Percentiles rank a stretch among this genome's conserved stretches.
Evolutionary conservation across 306 rosid species (phyloP).

Genomic region (Quercus rubra): DNA sequence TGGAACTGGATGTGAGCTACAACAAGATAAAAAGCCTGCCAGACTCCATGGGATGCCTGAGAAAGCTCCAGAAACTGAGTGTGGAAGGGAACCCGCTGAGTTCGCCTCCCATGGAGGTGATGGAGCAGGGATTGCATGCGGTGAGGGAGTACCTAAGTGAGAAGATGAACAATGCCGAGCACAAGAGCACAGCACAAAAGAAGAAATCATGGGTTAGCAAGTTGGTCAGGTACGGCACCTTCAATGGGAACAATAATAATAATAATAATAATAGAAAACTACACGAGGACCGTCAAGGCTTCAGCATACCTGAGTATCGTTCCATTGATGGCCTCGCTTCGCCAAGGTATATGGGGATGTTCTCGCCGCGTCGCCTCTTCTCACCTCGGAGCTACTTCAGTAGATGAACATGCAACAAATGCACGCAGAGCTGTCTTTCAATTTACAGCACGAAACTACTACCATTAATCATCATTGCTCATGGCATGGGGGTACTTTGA

Average conservation of each 20-base stretch:
- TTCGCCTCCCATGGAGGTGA: conserved; percentile 60
- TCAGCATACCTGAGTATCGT: conserved; percentile 47
- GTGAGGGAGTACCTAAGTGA: conserved; percentile 61
- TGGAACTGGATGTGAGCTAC: conserved; percentile 77
- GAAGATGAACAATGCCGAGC: conserved; percentile 46
- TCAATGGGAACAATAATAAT: conserved; percentile 28
- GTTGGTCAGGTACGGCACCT: conserved; percentile 52
- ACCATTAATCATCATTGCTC: no score
- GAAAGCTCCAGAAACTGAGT: conserved; percentile 51
- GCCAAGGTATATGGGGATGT: conserved; percentile 59
- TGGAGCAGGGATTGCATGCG: conserved; percentile 59
- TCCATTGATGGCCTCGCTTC: conserved; percentile 67
- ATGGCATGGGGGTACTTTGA: no score
- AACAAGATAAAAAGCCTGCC: conserved; percentile 62
- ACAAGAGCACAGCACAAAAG: conserved; percentile 39
- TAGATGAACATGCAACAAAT: conserved; percentile 20
- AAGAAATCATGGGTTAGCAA: conserved; percentile 72
- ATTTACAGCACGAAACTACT: no score
- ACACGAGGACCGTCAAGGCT: conserved; percentile 44
- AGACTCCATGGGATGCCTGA: conserved; percentile 66
- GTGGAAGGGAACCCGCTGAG: conserved; percentile 79
- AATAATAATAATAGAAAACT: neutral
- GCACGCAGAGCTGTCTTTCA: no score
- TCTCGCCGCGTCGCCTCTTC: conserved; percentile 84
- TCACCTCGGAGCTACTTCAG: conserved; percentile 47